Percentiles rank a stretch among this genome's conserved stretches.
Conservation (phyloP, 2,329 filamentous ascomycete species). For the Hypoxylon sp. region DNA sequence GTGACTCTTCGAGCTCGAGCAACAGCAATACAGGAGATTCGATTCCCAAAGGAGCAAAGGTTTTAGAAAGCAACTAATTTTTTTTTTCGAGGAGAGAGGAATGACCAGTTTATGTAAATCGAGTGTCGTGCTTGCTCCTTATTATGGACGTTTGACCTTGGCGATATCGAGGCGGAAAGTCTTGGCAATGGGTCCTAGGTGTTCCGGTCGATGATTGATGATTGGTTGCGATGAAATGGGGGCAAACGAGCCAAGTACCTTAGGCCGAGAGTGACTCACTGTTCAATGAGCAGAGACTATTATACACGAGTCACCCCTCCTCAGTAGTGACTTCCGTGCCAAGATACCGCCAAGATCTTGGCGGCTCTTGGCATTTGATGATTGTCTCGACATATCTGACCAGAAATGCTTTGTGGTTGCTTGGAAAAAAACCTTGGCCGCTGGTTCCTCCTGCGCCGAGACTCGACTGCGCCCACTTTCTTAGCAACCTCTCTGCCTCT, state of each 20-base stretch:
- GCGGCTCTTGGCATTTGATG: conserved; percentile 50
- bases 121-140: conserved; percentile 51
- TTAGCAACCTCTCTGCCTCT: conserved; percentile 33
- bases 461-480: conserved; percentile 51
- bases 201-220: conserved; percentile 44
- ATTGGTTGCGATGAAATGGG: conserved; percentile 49
- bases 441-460: conserved; percentile 51
- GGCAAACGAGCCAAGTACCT: conserved; percentile 48
- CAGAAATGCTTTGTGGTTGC: conserved; percentile 38
- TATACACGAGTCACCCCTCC: conserved; percentile 44
- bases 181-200: conserved; percentile 54
- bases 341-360: conserved; percentile 48
- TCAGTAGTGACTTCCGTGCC: conserved; percentile 49
- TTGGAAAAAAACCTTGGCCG: conserved; percentile 41
- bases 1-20: conserved; percentile 18
- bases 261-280: conserved; percentile 42
- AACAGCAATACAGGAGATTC: conserved; percentile 27
- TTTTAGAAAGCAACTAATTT: conserved; percentile 20
- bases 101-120: conserved; percentile 54
- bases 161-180: conserved; percentile 55
- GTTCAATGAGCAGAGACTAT: neutral
- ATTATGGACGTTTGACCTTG: conserved; percentile 54
- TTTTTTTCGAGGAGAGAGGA: conserved; percentile 43
- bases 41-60: conserved; percentile 37
- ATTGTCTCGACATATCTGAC: conserved; percentile 48